Conservation (phyloP, 2,329 filamentous ascomycete genomes). For the Aspergillus glaucus region DNA sequence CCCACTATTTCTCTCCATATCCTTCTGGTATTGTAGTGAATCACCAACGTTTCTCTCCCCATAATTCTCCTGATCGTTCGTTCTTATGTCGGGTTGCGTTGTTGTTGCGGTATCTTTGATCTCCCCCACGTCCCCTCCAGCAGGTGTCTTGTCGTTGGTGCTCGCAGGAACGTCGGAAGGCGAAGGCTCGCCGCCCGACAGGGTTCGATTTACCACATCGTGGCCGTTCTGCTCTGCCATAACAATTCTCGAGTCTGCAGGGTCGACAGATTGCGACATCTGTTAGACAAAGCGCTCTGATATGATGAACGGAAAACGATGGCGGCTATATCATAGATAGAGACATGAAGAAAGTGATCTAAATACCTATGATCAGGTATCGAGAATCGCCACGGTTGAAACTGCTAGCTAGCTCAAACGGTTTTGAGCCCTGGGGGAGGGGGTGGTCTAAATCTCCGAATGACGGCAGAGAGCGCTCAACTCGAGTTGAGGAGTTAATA, state of each 20-base stretch:
- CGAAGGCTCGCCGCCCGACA: slow-evolving; percentile 59
- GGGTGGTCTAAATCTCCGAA: slow-evolving; percentile 20
- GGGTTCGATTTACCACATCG: slow-evolving; percentile 66
- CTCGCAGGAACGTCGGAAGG: slow-evolving; percentile 61
- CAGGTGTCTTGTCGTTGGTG: slow-evolving; percentile 49
- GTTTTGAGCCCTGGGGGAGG: slow-evolving; percentile 21
- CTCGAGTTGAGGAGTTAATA: slow-evolving; percentile 13
- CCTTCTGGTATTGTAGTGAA: slow-evolving; percentile 14
- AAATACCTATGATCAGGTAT: slow-evolving; percentile 40
- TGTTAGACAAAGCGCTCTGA: slow-evolving; percentile 24
- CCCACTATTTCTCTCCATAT: slow-evolving; percentile 19
- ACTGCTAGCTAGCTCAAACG: slow-evolving; percentile 24
- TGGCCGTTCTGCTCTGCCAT: slow-evolving; percentile 66
- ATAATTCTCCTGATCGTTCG: slow-evolving; percentile 18
- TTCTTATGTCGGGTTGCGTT: slow-evolving; percentile 21
- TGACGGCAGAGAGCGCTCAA: slow-evolving; percentile 22
- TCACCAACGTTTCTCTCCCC: slow-evolving; percentile 14
- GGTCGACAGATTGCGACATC: slow-evolving; percentile 23
- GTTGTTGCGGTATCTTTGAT: slow-evolving; percentile 35
- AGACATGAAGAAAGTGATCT: slow-evolving; percentile 16
- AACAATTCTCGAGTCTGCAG: slow-evolving; percentile 54
- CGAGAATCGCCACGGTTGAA: slow-evolving; percentile 38
- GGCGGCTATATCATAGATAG: slow-evolving; percentile 11
- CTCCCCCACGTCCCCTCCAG: slow-evolving; percentile 44
- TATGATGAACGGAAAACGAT: slow-evolving; percentile 15